These are phyloP conservation scores for Apiotrichum laibachii DNA, from an alignment of 1,284 basidiomycete genomes.

Conservation along the genomic window DNA sequence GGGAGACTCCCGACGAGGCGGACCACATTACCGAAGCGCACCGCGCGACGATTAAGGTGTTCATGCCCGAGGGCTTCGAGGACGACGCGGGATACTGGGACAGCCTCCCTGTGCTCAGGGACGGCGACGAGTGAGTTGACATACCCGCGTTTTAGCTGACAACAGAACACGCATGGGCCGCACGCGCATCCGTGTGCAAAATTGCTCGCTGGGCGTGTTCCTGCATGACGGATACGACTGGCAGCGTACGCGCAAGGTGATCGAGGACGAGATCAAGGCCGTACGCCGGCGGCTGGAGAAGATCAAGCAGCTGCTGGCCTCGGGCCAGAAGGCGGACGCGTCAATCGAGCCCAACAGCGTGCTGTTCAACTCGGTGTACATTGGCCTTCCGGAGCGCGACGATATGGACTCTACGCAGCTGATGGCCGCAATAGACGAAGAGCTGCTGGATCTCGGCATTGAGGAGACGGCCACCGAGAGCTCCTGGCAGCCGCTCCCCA, in stretches of 20 bases:
- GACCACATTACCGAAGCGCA: slow-evolving; percentile 81
- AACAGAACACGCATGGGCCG: slow-evolving; percentile 25
- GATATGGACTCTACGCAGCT: slow-evolving; percentile 71
- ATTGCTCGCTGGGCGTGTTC: slow-evolving; percentile 64
- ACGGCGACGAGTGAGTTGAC: slow-evolving; percentile 38
- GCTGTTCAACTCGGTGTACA: slow-evolving; percentile 89
- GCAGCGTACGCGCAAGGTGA: slow-evolving; percentile 74
- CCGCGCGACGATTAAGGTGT: slow-evolving; percentile 83
- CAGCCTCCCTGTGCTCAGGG: slow-evolving; percentile 54
- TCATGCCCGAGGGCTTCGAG: slow-evolving; percentile 60
- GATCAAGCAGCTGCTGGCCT: slow-evolving; percentile 90
- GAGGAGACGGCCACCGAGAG: slow-evolving; percentile 67
- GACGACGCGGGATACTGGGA: slow-evolving; percentile 72
- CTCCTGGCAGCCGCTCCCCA: slow-evolving; percentile 76
- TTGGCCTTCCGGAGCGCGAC: slow-evolving; percentile 69
- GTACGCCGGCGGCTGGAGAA: slow-evolving; percentile 82
- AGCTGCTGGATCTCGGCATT: slow-evolving; percentile 67
- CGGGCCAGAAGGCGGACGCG: slow-evolving; percentile 82
- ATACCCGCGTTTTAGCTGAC: slow-evolving; percentile 5
- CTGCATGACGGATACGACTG: slow-evolving; percentile 95
- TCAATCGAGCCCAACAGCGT: slow-evolving; percentile 64
- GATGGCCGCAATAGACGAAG: slow-evolving; percentile 85
- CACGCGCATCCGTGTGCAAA: slow-evolving; percentile 57
- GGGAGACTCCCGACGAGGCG: slow-evolving; percentile 53
- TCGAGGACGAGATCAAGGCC: slow-evolving; percentile 83